Evolutionary conservation across 1,284 basidiomycete genomes (phyloP), one percentile per base, ranked within the genome.

Genomic region (Exsudoporus floridanus): DNA sequence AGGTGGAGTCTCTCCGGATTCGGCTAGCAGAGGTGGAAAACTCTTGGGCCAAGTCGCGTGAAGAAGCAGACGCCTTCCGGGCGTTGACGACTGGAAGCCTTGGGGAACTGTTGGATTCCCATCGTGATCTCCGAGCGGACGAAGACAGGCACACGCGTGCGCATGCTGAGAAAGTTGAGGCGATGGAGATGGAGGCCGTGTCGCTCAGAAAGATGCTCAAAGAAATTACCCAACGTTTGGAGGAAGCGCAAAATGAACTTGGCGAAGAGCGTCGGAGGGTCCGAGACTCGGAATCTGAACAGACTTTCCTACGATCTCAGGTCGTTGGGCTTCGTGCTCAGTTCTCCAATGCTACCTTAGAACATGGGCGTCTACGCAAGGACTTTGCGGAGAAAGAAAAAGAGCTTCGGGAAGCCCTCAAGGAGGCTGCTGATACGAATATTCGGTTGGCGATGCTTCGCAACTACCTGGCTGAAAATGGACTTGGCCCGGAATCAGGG

Each of bases 401-500:
- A 9, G 83, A 88, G 55, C 71, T 92, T 39, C 78, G 76, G 37
- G 86, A 90, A 50, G 85, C 83, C 62, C 68, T 77, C 47, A 85
- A 86, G 66, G 82, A 88, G 41, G 78, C 84, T 2, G 79, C 88
- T 5, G 90, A 94, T 52, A 77, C 86, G 0, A 83, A 84, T 56
- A 77, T 95, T 56, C 90, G 92, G 59, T 75, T 92, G 56, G 82
- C 80, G 33, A 87, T 94, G 75, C 77, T 99, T 55, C 86, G 92
- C 51, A 90, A 86, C 64, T 88, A 97, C 65, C 81, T 98, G 49
- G 83, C 86, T 38, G 97, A 99, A 65, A 89, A 93, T 63, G 94
- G 93, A 9, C 80, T 97, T 47, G 78, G 79, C 28, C 73, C 88
- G 25, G 86, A 90, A 56, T 88, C 91, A 35, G 84, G 84, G 9